phyloP scores from a whole-genome alignment of 345 rosid species.

The Dimocarpus longan region DNA sequence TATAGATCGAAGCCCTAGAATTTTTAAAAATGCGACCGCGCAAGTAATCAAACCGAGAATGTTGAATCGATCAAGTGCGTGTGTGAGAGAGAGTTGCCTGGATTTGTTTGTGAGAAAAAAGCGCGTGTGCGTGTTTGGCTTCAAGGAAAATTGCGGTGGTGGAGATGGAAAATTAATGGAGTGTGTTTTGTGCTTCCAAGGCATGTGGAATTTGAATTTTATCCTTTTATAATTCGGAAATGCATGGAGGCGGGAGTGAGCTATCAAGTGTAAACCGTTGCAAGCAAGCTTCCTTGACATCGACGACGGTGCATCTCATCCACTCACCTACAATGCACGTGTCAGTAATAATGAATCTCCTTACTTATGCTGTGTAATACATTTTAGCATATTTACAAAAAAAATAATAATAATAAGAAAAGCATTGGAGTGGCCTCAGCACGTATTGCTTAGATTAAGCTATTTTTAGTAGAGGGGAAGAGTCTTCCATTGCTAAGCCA shows the following conservation, averaged over 20 bases:
- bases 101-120: background rate
- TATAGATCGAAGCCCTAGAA: background rate
- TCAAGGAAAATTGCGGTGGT: background rate
- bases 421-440: too few species aligned
- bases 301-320: too few species aligned
- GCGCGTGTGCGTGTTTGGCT: slow-evolving; percentile 3
- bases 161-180: background rate
- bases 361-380: too few species aligned
- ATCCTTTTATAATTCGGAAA: background rate
- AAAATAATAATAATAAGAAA: too few species aligned
- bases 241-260: slow-evolving; percentile 16
- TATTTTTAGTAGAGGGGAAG: too few species aligned
- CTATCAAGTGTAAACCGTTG: background rate
- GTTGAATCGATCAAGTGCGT: background rate
- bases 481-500: too few species aligned
- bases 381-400: too few species aligned
- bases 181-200: background rate
- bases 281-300: background rate
- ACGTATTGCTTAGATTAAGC: too few species aligned
- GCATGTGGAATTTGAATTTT: slow-evolving; percentile 13
- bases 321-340: too few species aligned
- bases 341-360: too few species aligned
- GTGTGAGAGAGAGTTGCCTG: slow-evolving; percentile 15
- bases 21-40: background rate
- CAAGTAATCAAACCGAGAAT: background rate